Conservation (phyloP, 1,284 basidiomycete species). For the Cutaneotrichosporon curvatum region DNA sequence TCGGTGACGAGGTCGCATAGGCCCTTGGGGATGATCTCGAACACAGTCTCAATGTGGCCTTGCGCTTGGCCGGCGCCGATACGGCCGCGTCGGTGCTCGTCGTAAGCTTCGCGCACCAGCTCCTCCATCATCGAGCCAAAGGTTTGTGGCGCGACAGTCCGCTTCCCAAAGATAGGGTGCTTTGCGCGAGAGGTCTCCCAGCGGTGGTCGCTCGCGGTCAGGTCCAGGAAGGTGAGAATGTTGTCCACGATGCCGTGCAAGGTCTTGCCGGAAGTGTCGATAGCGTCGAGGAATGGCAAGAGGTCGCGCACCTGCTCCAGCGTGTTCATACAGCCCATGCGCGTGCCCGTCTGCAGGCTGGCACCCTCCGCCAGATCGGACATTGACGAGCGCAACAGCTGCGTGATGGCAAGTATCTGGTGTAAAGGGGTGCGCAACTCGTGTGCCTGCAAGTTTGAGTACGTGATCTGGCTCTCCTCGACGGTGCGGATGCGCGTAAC, state of each 20-base stretch:
- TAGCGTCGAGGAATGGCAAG: slow-evolving; percentile 38
- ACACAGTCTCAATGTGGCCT: slow-evolving; percentile 33
- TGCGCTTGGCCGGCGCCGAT: slow-evolving; percentile 24
- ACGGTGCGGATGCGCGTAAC: slow-evolving; percentile 31
- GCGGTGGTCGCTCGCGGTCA: slow-evolving; percentile 29
- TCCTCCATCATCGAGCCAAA: slow-evolving; percentile 39
- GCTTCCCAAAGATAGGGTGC: slow-evolving; percentile 8
- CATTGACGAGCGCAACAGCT: slow-evolving; percentile 36
- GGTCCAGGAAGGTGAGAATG: slow-evolving; percentile 40
- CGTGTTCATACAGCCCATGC: slow-evolving; percentile 13
- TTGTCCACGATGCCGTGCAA: slow-evolving; percentile 44
- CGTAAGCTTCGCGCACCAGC: slow-evolving; percentile 30
- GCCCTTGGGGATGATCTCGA: slow-evolving; percentile 37
- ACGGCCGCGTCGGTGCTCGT: slow-evolving; percentile 28
- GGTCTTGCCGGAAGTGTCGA: slow-evolving; percentile 41
- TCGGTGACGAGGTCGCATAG: slow-evolving; percentile 36
- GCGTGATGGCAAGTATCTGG: slow-evolving; percentile 43
- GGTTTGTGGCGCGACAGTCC: slow-evolving; percentile 18
- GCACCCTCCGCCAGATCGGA: slow-evolving; percentile 29
- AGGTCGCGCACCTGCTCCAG: slow-evolving; percentile 37
- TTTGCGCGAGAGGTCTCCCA: slow-evolving; percentile 3
- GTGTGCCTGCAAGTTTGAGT: slow-evolving; percentile 41
- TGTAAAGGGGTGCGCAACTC: slow-evolving; percentile 44
- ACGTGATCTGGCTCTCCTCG: slow-evolving; percentile 40
- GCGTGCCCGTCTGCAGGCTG: neutral